Base-by-base conservation (phyloP, 2,329 filamentous ascomycete genomes). In the Paracorniculantispora psalliotae region DNA sequence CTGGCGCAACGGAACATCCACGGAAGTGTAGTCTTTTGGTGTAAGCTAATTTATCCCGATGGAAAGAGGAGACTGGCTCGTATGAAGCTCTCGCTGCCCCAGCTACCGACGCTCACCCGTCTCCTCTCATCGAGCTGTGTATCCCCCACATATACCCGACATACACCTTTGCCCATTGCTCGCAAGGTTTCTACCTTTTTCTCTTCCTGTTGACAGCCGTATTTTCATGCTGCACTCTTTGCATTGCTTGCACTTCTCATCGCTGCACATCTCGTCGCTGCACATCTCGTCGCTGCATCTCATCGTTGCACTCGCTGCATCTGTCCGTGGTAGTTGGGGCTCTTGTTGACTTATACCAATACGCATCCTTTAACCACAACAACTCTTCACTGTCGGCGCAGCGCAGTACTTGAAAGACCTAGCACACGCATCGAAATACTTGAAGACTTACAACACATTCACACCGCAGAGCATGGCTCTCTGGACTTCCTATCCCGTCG, bases 401-500 rank as follows among this genome's bases (percentile, higher is more conserved):
- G 37, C 43, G 15, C 43, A 39, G 15, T 6, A 21, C 6, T 33
- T 7, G 30, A 33, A 33, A 23, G 6, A 8, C 7, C 7, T 19
- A 47, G 30, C 55, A 17, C 8, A 39, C 15, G 6, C 35, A n/a
- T n/a, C n/a, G 30, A 33, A 33, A 33, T 7, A 12, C 30, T 7
- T 33, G 12, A 12, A 33, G 30, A 6, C 6, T 43, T 8, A 8
- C 8, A 6, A 21, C 7, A 23, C n/a, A 46, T 4, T 25, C 43
- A 25, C 28, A 61, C 57, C 59, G 59, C 39, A 52, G 30, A 46
- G 58, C 59, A 74, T 74, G 72, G 69, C 72, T 48, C 74, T 67
- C 41, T 74, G 72, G 72, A 68, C 70, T 25, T 69, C 68, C n/a
- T 70, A 71, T 59, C 69, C 70, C 61, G 62, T 68, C 49, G 71